Evolutionary conservation across 306 rosid genomes (phyloP), one percentile per base, ranked within the genome.

Genomic region (Medicago lupulina): DNA sequence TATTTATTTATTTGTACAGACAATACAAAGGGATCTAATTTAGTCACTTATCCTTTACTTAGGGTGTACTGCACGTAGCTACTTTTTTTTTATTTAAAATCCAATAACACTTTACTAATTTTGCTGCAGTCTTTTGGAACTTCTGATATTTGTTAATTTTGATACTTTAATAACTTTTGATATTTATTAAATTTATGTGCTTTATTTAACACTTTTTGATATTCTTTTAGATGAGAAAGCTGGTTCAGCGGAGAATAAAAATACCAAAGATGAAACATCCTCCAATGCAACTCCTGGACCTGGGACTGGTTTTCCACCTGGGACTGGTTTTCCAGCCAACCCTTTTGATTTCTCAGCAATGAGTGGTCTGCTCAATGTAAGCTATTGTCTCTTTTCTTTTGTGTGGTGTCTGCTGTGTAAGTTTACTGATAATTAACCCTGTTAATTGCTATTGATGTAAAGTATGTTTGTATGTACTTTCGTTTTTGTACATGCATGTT

Each of bases 301-400:
- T n/a, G 88, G 85, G 69, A 21, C 88, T 67, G 93, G 89, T 38
- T 51, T 86, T 70, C 85, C 93, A 28, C 28, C 28, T 23, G 28
- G 28, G 28, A 21, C 88, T 67, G 93, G 89, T 38, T 51, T 86
- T 70, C 85, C 92, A 28, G 39, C 82, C 58, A 90, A 89, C 79
- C 96, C 98, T 71, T 96, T 96, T 80, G 99, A 96, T 90, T 96
- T 96, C 79, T 92, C 98, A 19, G 92, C 89, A 17, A 96, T 96
- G 98, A 72, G 80, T 77, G 97, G 97, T 78, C 86, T 96, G 81
- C 98, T 96, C 79, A 96, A 92, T 96, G 99, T 96, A 90, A 25
- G 78, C 61, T 38, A 11, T 21, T 21, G 23, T 21, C 23, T 21
- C 23, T 21, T 21, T 21, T 21, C 23, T 21, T 21, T 21, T 59